Conservation (phyloP, 169 alveolate genomes). For the Prorocentrum cordatum region DNA sequence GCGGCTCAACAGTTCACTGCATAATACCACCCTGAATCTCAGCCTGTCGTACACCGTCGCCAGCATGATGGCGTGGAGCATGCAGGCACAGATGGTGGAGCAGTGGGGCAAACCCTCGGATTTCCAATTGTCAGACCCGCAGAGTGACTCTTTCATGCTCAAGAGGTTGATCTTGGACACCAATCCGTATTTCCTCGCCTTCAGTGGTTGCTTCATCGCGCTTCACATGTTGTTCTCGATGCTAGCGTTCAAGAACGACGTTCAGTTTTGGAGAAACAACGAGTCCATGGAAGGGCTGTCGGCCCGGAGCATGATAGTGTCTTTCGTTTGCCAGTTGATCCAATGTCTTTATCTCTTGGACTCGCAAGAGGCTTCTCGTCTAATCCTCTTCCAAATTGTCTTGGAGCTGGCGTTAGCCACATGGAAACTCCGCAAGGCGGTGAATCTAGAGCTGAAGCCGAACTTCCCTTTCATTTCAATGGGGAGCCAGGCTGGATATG, state of each 20-base stretch:
- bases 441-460: slow-evolving; percentile 50
- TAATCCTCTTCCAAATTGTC: slow-evolving; percentile 81
- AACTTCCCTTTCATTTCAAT: neutral
- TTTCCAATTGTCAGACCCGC: slow-evolving; percentile 22
- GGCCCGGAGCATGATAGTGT: slow-evolving; percentile 84
- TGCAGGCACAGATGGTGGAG: slow-evolving; percentile 52
- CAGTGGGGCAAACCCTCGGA: slow-evolving; percentile 4
- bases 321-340: slow-evolving; percentile 84
- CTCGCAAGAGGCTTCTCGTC: slow-evolving; percentile 86
- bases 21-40: slow-evolving; percentile 3
- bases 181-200: slow-evolving; percentile 80
- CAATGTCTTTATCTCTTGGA: slow-evolving; percentile 89
- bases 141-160: slow-evolving; percentile 81
- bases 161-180: slow-evolving; percentile 83
- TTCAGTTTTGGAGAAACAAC: slow-evolving; percentile 90
- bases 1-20: slow-evolving; percentile 15
- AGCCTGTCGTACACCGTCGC: slow-evolving; percentile 27
- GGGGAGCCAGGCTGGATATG: slow-evolving; percentile 12
- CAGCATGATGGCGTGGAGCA: slow-evolving; percentile 1
- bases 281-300: slow-evolving; percentile 91
- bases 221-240: slow-evolving; percentile 84
- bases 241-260: slow-evolving; percentile 89
- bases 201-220: slow-evolving; percentile 80
- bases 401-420: slow-evolving; percentile 84
- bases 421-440: slow-evolving; percentile 93